Base-by-base conservation (phyloP, 1,139 yeast species). In the Candida mesenterica region DNA sequence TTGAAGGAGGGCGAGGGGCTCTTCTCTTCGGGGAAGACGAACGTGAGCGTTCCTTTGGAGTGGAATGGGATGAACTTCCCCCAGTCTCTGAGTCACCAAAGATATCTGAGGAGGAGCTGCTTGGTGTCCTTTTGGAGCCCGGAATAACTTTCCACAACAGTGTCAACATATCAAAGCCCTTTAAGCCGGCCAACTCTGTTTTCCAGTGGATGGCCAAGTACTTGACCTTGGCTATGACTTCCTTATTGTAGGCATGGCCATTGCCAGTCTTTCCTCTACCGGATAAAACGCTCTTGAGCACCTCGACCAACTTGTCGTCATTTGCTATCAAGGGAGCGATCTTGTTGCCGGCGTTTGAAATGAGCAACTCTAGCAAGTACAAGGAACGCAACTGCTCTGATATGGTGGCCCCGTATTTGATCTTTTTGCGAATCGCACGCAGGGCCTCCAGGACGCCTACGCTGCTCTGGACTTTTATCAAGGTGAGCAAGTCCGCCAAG, bases 361-460 rank as follows among this genome's bases (percentile, higher is more conserved):
- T 81, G 39, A 90, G 62, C 24, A 85, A 68, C 52, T 90, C 96
- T 41, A 89, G 66, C 14, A 90, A 52, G 39, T 75, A 75, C 44
- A 90, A 61, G 0, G 95, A 86, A 36, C 85, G 71, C 35, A 73
- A 46, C 53, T 84, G 92, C 43, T 79, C 81, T 20, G 66, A 66
- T 2, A 61, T 55, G 1, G 67, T 50, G 16, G 55, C 58, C n/a
- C 97, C 97, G 55, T 92, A 85, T 62, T 92, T 92, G 55, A 92
- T 67, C 54, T 82, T 79, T 65, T 92, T 92, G 36, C 98, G 73
- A 25, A 92, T 67, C 1, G 96, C 95, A 35, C 97, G 69, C 0
- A 97, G 97, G 1, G 95, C 94, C 58, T 90, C 97, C 8, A 70
- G 63, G 2, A 88, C 78, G 1, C 94, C 72, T 15, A 55, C 41